Evolutionary conservation across 257 asterid genomes (phyloP), one percentile per base, ranked within the genome.

Genomic region (Lycium barbarum): DNA sequence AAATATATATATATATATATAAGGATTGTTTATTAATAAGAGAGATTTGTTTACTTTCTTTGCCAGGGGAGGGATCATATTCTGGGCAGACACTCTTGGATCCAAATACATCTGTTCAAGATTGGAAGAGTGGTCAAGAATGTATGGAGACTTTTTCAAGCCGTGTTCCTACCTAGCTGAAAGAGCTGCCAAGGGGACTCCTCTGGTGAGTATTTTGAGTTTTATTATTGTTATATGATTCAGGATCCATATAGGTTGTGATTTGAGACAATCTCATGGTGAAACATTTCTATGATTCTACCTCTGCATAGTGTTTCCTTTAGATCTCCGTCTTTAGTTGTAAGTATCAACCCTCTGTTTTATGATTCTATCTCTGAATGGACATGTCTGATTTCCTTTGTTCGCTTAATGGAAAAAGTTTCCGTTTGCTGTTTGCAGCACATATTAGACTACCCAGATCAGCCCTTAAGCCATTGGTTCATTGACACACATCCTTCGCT

Each of bases 1-100:
- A n/a, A n/a, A n/a, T n/a, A n/a, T n/a, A n/a, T n/a, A n/a, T n/a
- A n/a, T n/a, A n/a, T n/a, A n/a, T n/a, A n/a, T n/a, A n/a, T n/a
- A n/a, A n/a, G n/a, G n/a, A n/a, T n/a, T n/a, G n/a, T n/a, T n/a
- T n/a, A 7, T 4, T 53, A 14, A 53, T 33, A 26, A 53, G 65
- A 78, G 26, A 13, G 47, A 53, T 53, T 78, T 78, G 65, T 53
- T 11, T 26, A 78, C 65, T 78, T 78, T 7, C 17, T 53, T 78
- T 26, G 49, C 40, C 91, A 97, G 99, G 87, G 99, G 99, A 66
- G 99, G 99, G 70, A 87, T 95, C 80, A 9, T 97, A 87, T 95
- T 95, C 86, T 97, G 99, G 99, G 99, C 98, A 0, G 99, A 97
- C 66, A 81, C 95, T 78, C 88, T 92, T 43, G 99, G 99, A 59